phyloP scores from a whole-genome alignment of 345 rosid genomes.

The Rhodamnia rubescens region DNA sequence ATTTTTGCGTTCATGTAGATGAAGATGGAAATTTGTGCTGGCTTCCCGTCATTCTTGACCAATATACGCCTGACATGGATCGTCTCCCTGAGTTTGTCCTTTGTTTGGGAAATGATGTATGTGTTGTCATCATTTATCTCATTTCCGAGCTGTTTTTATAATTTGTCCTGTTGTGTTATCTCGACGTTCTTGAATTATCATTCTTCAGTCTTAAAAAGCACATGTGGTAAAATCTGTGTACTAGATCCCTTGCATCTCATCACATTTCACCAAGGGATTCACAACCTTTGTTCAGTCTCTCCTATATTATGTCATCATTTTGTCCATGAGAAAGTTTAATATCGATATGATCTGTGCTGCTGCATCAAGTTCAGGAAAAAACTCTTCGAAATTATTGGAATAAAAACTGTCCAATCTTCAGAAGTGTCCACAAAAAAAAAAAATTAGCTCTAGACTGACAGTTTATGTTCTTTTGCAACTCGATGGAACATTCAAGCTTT shows the following conservation, averaged over 20 bases:
- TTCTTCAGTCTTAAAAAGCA: neutral
- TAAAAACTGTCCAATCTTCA: neutral
- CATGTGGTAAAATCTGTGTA: neutral
- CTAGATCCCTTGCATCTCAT: neutral
- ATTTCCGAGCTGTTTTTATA: neutral
- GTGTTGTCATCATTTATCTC: slow-evolving; percentile 13
- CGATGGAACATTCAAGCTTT: neutral
- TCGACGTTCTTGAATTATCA: neutral
- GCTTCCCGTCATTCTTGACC: slow-evolving; percentile 93
- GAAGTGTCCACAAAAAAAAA: neutral
- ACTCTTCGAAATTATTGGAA: neutral
- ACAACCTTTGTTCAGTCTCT: neutral
- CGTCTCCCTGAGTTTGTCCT: slow-evolving; percentile 84
- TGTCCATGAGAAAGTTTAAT: neutral
- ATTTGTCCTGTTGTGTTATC: neutral
- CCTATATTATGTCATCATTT: neutral
- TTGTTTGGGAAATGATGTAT: slow-evolving; percentile 90
- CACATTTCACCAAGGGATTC: neutral
- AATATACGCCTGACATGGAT: slow-evolving; percentile 93
- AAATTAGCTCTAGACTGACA: neutral
- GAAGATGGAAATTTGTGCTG: slow-evolving; percentile 56
- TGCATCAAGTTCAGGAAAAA: neutral
- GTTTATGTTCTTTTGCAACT: neutral
- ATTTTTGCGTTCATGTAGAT: slow-evolving; percentile 62
- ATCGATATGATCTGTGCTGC: neutral